Conservation (phyloP, 2,329 filamentous ascomycete genomes). For the Aspergillus hiratsukae region DNA sequence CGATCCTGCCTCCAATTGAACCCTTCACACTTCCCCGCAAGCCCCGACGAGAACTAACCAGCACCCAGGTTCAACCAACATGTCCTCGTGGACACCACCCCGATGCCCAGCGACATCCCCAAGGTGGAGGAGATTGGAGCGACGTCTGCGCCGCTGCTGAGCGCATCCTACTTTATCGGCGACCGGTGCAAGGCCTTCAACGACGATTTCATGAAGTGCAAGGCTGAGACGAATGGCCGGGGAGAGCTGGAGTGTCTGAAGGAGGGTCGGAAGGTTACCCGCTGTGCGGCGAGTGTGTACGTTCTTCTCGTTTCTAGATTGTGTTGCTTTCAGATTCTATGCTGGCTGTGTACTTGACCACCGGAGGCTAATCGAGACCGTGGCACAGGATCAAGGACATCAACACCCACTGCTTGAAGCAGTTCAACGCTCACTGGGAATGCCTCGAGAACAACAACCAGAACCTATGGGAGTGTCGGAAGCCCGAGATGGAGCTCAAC, state of each 20-base stretch:
- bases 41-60: slow-evolving; percentile 14
- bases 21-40: slow-evolving; percentile 2
- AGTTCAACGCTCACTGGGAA: slow-evolving; percentile 92
- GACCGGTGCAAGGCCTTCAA: slow-evolving; percentile 93
- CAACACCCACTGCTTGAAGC: slow-evolving; percentile 85
- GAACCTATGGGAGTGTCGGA: slow-evolving; percentile 91
- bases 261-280: slow-evolving; percentile 92
- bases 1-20: slow-evolving; percentile 15
- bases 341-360: neutral
- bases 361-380: neutral
- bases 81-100: slow-evolving; percentile 90
- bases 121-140: slow-evolving; percentile 90
- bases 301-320: slow-evolving; percentile 37
- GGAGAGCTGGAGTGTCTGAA: slow-evolving; percentile 94
- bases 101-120: slow-evolving; percentile 86
- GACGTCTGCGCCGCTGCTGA: slow-evolving; percentile 86
- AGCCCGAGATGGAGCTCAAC: slow-evolving; percentile 83
- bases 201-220: slow-evolving; percentile 99
- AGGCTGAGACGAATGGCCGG: slow-evolving; percentile 83
- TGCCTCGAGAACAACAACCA: slow-evolving; percentile 98
- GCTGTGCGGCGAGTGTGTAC: slow-evolving; percentile 94
- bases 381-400: slow-evolving; percentile 76
- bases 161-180: slow-evolving; percentile 94
- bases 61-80: slow-evolving; percentile 81
- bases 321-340: neutral